These are phyloP conservation scores for Kwoniella newhampshirensis DNA, from an alignment of 768 basidiomycete genomes.

Conservation along the genomic window DNA sequence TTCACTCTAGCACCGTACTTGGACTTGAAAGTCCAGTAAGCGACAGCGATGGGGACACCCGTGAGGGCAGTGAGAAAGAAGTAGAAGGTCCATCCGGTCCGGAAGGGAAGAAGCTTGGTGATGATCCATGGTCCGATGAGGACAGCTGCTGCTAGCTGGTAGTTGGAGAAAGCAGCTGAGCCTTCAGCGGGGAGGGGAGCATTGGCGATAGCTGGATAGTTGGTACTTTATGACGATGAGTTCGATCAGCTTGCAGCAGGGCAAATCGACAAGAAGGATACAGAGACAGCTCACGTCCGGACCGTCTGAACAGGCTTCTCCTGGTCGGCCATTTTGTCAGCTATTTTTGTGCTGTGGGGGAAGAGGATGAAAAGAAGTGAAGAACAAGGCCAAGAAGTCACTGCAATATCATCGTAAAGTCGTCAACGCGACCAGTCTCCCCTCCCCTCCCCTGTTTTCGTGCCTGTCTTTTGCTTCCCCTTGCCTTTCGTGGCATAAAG, in stretches of 20 bases:
- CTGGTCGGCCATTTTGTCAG: slow-evolving; percentile 14
- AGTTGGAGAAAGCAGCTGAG: slow-evolving; percentile 51
- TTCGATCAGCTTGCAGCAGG: not conserved
- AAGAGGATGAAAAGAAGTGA: not conserved
- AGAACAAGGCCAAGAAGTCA: not conserved
- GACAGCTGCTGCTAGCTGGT: slow-evolving; percentile 72
- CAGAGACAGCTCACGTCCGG: slow-evolving; percentile 13
- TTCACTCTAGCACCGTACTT: slow-evolving; percentile 72
- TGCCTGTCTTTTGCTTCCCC: too few species aligned
- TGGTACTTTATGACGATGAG: slow-evolving; percentile 24
- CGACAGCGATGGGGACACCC: slow-evolving; percentile 73
- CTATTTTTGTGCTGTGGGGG: not conserved
- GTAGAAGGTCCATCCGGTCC: slow-evolving; percentile 81
- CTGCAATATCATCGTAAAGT: too few species aligned
- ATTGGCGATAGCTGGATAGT: slow-evolving; percentile 49
- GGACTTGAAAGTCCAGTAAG: slow-evolving; percentile 87
- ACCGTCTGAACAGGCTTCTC: slow-evolving; percentile 4
- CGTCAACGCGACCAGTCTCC: too few species aligned
- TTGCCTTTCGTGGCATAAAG: too few species aligned
- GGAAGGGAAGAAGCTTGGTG: slow-evolving; percentile 79
- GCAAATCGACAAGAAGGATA: too few species aligned
- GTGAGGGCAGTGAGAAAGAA: slow-evolving; percentile 72
- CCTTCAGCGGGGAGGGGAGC: slow-evolving; percentile 54
- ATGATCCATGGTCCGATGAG: slow-evolving; percentile 78
- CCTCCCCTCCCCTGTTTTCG: too few species aligned